Percentiles rank a stretch among this genome's conserved stretches.
Conservation (phyloP, 2,329 filamentous ascomycete genomes). For the Nemania diffusa region DNA sequence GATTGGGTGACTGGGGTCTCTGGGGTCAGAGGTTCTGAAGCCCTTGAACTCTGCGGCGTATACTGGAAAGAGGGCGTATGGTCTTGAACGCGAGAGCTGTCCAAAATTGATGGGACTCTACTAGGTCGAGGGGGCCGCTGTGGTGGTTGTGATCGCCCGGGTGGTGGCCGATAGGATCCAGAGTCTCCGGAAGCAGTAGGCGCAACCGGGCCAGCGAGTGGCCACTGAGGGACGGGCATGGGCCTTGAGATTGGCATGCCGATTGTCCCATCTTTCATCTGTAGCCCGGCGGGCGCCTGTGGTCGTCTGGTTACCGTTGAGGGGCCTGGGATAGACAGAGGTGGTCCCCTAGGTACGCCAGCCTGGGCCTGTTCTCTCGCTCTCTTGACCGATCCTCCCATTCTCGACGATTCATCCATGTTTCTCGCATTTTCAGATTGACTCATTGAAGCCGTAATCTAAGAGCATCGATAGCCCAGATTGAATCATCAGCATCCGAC, state of each 20-base stretch:
- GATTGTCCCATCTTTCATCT: constrained; percentile 53
- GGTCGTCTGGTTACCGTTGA: constrained; percentile 50
- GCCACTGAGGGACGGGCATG: constrained; percentile 51
- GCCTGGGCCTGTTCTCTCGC: constrained; percentile 64
- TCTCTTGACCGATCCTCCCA: constrained; percentile 63
- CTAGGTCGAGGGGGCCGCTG: constrained; percentile 70
- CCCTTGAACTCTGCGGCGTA: constrained; percentile 51
- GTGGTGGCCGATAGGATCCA: constrained; percentile 61
- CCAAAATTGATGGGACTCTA: constrained; percentile 67
- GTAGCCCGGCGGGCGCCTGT: constrained; percentile 50
- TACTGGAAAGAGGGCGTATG: constrained; percentile 65
- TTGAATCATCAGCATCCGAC: constrained; percentile 39
- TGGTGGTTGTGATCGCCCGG: constrained; percentile 63
- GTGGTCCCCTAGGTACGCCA: constrained; percentile 50
- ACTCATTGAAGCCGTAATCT: constrained; percentile 62
- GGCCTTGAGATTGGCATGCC: constrained; percentile 63
- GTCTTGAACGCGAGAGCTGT: constrained; percentile 66
- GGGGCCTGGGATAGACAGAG: constrained; percentile 44
- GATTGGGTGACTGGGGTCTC: constrained; percentile 59
- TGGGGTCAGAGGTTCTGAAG: constrained; percentile 56
- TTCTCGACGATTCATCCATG: constrained; percentile 58
- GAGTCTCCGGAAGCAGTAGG: constrained; percentile 42
- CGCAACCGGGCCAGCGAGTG: constrained; percentile 48
- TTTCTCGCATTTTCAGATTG: constrained; percentile 64
- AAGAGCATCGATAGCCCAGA: constrained; percentile 41